These are phyloP conservation scores for Gymnopilus junonius DNA, from an alignment of 768 basidiomycete genomes.

Conservation along the genomic window DNA sequence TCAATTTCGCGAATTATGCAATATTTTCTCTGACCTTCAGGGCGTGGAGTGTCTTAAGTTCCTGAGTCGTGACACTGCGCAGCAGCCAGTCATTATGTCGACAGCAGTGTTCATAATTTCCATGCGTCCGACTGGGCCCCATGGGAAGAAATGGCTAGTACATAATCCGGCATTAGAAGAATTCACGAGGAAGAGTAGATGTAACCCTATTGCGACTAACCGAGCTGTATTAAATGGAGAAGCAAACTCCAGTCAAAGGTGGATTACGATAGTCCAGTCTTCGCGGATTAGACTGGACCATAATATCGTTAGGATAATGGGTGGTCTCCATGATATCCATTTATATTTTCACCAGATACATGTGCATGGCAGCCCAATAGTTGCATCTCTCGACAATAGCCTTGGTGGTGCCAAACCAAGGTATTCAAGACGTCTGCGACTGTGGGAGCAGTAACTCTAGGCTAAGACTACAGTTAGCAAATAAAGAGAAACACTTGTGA, in stretches of 20 bases:
- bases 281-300: too few relatives aligned
- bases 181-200: background rate
- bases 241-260: too few relatives aligned
- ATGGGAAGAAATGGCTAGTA: background rate
- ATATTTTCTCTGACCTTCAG: background rate
- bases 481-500: background rate
- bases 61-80: background rate
- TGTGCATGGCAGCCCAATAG: too few relatives aligned
- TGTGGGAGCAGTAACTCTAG: background rate
- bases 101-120: background rate
- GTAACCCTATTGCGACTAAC: background rate
- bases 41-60: background rate
- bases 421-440: background rate
- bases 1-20: background rate
- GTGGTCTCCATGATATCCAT: too few relatives aligned
- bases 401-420: background rate
- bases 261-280: too few relatives aligned
- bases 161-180: background rate
- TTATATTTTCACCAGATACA: background rate
- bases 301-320: too few relatives aligned
- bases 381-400: too few relatives aligned
- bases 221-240: background rate
- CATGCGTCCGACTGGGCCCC: background rate
- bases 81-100: background rate
- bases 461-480: background rate